Evolutionary conservation across 148 eudicot species (phyloP), one percentile per base, ranked within the genome.

Genomic region (Rhododendron vialii): DNA sequence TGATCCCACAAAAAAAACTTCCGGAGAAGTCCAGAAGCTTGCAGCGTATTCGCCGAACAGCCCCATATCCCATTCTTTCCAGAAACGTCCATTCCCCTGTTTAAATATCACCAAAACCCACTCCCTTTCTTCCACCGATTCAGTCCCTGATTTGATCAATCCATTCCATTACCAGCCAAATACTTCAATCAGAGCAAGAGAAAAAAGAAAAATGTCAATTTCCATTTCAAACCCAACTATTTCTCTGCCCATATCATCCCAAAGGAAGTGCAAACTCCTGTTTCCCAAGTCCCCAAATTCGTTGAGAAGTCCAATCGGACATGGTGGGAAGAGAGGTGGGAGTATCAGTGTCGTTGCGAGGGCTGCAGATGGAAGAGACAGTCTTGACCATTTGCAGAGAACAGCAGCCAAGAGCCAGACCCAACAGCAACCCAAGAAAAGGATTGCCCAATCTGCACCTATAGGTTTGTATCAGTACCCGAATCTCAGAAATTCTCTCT

Each of bases 351-450:
- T 90, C 6, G 85, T 80, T 83, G 90, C 92, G 36, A 87, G 78
- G 89, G 91, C 86, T 50, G 90, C 77, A 71, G 93, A 88, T 78
- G 77, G 88, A 2, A 88, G 89, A 77, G 91, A 84, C 10, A 90
- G 71, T 61, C 90, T 90, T 65, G 95, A 91, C 75, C 92, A 91
- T 65, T 88, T 92, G 86, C 93, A 93, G 76, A 88, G 89, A 80
- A 28, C 57, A 36, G 38, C 38, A 36, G 38, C 38, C 81, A 84
- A 71, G 79, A 78, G 45, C 7, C 90, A 90, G 69, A 79, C 85
- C 7, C 91, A 47, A 47, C 50, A 77, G 14, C 85, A 22, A 78
- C 87, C 85, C 78, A 91, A 82, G 77, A 92, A 74, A 67, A 88
- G 91, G 84, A 51, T 86, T 28, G 71, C 86, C 83, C 86, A 86